Base-by-base conservation (phyloP, 2,329 filamentous ascomycete species). In the Fusarium scirpi region DNA sequence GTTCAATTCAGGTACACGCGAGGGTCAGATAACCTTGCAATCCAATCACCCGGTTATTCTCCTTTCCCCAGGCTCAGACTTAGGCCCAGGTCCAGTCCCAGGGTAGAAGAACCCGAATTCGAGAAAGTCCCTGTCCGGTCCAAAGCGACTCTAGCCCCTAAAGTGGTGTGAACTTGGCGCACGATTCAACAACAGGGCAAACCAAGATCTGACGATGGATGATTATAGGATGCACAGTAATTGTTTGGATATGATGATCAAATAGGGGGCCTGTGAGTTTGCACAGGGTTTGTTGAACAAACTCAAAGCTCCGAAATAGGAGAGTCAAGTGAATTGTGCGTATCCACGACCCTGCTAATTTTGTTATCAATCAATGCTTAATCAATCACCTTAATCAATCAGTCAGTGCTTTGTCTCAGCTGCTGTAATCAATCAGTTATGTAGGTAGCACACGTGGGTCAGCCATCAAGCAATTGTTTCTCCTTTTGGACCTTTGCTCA, bases 341-440 rank as follows among this genome's bases (percentile, higher is more conserved):
- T 41, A 9, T 30, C 18, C 30, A 38, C 30, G 48, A 34, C 27
- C 45, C 54, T 67, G 48, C 44, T 32, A 69, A 65, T 69, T 40
- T 57, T 29, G 53, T 71, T 71, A 71, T 71, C 69, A 71, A 71
- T 71, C 69, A 65, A 62, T 65, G 65, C 52, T 58, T 65, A 69
- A 69, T 65, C 65, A 69, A 69, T 71, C 62, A 29, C 11, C 29
- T 25, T 62, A 58, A 58, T 65, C 43, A 69, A 69, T 71, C 68
- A 62, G 43, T 66, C 61, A 66, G 47, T 66, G 55, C 63, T 45
- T 58, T 66, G 63, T 66, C 62, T 66, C 55, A 61, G 41, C 45
- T 54, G 12, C 25, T 25, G 61, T 64, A 59, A 65, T 68, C 63
- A 51, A 59, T 51, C 29, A 40, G 25, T 66, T 27, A n/a, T 43